A percentile compares a stretch with the other conserved stretches of the same genome.
Conservation (phyloP, 306 rosid species). For the Sphenostylis stenocarpa region DNA sequence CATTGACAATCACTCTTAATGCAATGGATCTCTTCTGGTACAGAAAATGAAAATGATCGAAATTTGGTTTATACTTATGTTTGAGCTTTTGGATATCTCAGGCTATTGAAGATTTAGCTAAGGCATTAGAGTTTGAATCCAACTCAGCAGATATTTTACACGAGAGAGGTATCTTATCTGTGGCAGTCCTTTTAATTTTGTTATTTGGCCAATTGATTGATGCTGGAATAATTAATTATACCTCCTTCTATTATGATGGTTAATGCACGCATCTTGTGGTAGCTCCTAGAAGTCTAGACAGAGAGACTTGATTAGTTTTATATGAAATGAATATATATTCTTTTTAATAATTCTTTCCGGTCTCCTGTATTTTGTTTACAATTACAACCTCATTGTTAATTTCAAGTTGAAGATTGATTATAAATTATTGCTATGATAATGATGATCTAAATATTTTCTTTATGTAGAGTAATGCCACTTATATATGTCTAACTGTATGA, state of each 20-base stretch:
- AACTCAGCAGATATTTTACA: constrained; percentile 77
- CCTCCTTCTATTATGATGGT: background rate
- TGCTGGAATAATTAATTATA: background rate
- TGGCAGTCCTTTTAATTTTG: background rate
- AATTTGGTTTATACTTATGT: background rate
- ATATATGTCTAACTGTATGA: background rate
- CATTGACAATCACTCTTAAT: constrained; percentile 7
- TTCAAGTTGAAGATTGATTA: constrained; percentile 16
- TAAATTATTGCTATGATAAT: constrained; percentile 10
- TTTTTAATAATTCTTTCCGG: constrained; percentile 1
- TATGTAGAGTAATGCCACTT: background rate
- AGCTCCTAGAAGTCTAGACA: constrained; percentile 5
- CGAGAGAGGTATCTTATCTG: constrained; percentile 74
- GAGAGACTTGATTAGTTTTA: constrained; percentile 6
- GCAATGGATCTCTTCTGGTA: background rate
- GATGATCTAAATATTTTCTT: background rate
- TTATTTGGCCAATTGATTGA: constrained; percentile 1
- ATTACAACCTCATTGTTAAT: background rate
- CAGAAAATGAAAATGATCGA: constrained; percentile 16
- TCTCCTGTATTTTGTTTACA: constrained; percentile 1
- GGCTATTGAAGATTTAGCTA: constrained; percentile 89
- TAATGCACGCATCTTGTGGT: constrained; percentile 16
- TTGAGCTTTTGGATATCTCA: constrained; percentile 34
- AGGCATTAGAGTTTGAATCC: constrained; percentile 88
- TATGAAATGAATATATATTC: constrained; percentile 1